phyloP scores from a whole-genome alignment of 1,139 yeast species.

The Blastobotrys niveus region DNA sequence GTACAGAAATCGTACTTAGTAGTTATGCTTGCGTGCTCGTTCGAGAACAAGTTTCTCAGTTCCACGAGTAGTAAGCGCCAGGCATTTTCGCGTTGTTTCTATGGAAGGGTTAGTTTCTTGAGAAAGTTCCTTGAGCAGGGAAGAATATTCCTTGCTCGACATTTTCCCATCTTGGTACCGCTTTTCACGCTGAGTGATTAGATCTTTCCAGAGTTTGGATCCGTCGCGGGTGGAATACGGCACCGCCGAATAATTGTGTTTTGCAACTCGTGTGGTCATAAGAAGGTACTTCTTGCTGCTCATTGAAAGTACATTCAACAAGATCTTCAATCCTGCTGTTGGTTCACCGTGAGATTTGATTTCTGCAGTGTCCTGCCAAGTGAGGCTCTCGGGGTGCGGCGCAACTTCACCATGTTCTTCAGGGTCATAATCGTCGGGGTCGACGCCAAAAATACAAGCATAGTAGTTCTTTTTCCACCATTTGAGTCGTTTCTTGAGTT shows the following conservation, averaged over 20 bases:
- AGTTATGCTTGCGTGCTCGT: conserved; percentile 18
- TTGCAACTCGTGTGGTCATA: conserved; percentile 21
- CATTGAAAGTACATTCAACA: conserved; percentile 35
- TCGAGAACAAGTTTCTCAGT: conserved; percentile 34
- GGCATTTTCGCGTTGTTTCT: conserved; percentile 16
- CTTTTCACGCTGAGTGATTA: conserved; percentile 24
- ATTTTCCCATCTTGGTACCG: conserved; percentile 31
- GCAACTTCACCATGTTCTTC: conserved; percentile 22
- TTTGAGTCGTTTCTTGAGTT: conserved; percentile 42
- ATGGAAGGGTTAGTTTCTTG: conserved; percentile 5
- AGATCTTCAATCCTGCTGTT: conserved; percentile 38
- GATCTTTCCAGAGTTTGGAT: conserved; percentile 18
- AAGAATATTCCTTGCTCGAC: conserved; percentile 27
- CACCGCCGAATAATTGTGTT: conserved; percentile 19
- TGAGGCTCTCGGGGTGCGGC: conserved; percentile 20
- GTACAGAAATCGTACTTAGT: background rate
- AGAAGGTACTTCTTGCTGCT: conserved; percentile 22
- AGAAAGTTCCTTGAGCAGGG: conserved; percentile 18
- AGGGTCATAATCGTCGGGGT: conserved; percentile 37
- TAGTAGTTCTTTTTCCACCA: conserved; percentile 64
- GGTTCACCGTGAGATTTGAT: conserved; percentile 39
- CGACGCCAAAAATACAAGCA: conserved; percentile 32
- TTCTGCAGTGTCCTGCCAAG: conserved; percentile 24
- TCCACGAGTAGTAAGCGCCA: conserved; percentile 30
- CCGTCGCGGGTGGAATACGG: conserved; percentile 16